Base-by-base conservation (phyloP, 1,139 yeast species). In the Blastobotrys illinoisensis region DNA sequence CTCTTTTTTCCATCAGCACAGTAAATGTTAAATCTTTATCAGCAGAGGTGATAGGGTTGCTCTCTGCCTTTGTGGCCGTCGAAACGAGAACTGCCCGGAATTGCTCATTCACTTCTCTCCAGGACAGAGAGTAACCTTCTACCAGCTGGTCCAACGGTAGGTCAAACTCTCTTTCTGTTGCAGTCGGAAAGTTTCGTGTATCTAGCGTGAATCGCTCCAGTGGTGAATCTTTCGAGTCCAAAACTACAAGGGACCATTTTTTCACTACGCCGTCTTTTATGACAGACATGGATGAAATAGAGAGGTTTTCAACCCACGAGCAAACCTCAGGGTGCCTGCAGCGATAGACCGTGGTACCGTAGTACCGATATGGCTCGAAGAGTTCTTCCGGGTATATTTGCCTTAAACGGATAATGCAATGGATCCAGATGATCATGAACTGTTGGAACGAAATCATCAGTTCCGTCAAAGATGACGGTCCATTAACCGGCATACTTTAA, bases 271-370 rank as follows among this genome's bases (percentile, higher is more conserved):
- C 70, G 21, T 56, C 54, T 9, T 58, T 55, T 21, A 73, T 52
- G 18, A 62, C 59, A 7, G 59, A 60, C 51, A 67, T 60, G 36
- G 65, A 59, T 3, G 67, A 54, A n/a, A 60, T 57, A 3, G 67
- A 66, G 48, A 71, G 66, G 44, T 61, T 60, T 45, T 70, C 70
- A 18, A 71, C 63, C 73, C 74, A 75, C 14, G 64, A 64, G 47
- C 63, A 57, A 14, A 75, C 71, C 6, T 64, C 69, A 0, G 76
- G 75, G 49, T 74, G 76, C 28, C 73, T 62, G 54, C 63, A 62
- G 52, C 70, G 71, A 47, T 64, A 64, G 24, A 70, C 68, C 1
- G 72, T 73, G 9, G 64, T 59, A 28, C 67, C 69, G 53, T 70
- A 72, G 54, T 64, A 66, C 23, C 74, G 62, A 4, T 44, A 47